Evolutionary conservation across 306 rosid species (phyloP).

Genomic region (Datisca glomerata): DNA sequence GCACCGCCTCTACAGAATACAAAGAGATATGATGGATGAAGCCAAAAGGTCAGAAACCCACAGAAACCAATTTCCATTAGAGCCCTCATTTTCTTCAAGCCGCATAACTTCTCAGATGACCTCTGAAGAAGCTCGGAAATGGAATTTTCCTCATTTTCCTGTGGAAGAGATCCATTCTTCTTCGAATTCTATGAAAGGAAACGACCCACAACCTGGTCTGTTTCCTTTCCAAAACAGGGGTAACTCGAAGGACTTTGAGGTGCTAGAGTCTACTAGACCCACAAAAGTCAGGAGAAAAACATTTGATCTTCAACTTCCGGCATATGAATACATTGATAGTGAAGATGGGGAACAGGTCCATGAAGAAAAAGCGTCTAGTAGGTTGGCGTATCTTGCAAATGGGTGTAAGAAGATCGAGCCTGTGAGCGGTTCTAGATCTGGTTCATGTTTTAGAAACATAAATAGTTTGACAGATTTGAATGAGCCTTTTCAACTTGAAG

Average conservation of each 20-base stretch:
- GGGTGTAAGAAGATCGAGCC: conserved; percentile 25
- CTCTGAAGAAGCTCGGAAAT: conserved; percentile 14
- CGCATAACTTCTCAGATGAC: conserved; percentile 10
- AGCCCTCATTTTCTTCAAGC: conserved; percentile 15
- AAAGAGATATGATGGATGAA: conserved; percentile 33
- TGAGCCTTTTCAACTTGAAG: conserved; percentile 62
- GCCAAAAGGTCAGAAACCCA: conserved; percentile 13
- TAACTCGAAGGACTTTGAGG: conserved; percentile 6
- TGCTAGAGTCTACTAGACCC: conserved; percentile 63
- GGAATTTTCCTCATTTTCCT: conserved; percentile 12
- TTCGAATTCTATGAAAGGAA: conserved; percentile 14
- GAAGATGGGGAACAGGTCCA: conserved; percentile 72
- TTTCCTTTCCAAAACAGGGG: conserved; percentile 7
- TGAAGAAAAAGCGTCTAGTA: conserved; percentile 36
- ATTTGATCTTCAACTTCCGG: conserved; percentile 92
- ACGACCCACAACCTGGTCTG: conserved; percentile 5
- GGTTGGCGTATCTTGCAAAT: conserved; percentile 26
- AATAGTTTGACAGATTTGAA: conserved; percentile 77
- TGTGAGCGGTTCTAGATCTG: conserved; percentile 37
- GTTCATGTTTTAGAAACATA: conserved; percentile 18
- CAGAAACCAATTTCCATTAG: conserved; percentile 9
- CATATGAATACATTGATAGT: conserved; percentile 63
- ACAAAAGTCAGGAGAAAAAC: conserved; percentile 56
- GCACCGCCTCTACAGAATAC: conserved; percentile 34
- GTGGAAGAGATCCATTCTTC: conserved; percentile 15